Base-by-base conservation (phyloP, 2,329 filamentous ascomycete species). In the Trichoderma gracile region DNA sequence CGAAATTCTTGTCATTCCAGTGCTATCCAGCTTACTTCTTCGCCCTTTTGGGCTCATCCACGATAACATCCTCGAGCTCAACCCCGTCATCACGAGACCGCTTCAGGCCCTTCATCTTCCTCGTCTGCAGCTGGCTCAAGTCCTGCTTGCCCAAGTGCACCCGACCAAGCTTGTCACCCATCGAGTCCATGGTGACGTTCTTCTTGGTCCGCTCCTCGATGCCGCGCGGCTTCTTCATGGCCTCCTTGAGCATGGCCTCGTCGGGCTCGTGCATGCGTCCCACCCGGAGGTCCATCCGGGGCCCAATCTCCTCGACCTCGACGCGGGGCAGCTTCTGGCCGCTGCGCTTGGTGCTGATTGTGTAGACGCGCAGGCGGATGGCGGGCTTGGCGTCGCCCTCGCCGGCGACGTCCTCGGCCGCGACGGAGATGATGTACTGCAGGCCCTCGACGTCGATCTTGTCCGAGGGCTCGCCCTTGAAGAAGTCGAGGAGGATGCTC, bases 91-190 rank as follows among this genome's bases (percentile, higher is more conserved):
- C 88, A 62, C 92, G 86, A 68, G 84, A 87, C 69, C 95, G 85
- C 86, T 98, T 99, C 70, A 99, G 78, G 70, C 93, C 95, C 87
- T 99, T 99, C 93, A 99, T 98, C 87, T 99, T 99, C 74, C 95
- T 89, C 60, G 93, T 96, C 82, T 99, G 95, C 78, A 99, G 78
- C 71, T 90, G 86, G 74, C 82, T 84, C 65, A 99, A 84, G 79
- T 99, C 93, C 79, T 97, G 93, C 81, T 89, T 92, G 73, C 91
- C 92, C 66, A 96, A 79, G 77, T 99, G 95, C 68, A 99, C 90
- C 71, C 93, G 89, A 68, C 94, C 95, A 68, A 98, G 84, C 88
- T 98, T 98, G 79, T 99, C 95, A 75, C 95, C 95, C 80, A 99
- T 92, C 49, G 88, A 79, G 76, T 98, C 93, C 64, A 91, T 96